Evolutionary conservation across 1,139 yeast species (phyloP), one percentile per base, ranked within the genome.

Genomic region (Yamadazyma pseudoaaseri): DNA sequence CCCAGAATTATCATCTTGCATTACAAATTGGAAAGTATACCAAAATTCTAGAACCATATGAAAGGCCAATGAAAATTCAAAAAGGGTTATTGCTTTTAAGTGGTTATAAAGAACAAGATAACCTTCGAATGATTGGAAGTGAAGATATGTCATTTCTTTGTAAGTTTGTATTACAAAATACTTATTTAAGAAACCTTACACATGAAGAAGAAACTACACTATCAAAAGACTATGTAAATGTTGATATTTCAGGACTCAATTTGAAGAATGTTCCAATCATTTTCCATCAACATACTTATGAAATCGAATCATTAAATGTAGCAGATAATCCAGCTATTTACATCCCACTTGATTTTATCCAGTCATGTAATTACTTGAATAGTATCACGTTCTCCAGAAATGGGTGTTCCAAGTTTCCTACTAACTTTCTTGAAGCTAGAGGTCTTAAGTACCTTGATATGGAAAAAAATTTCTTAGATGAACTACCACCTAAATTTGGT

Each of bases 101-200:
- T 54, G 99, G 98, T 2, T 92, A 86, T 54, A 74, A 77, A 3
- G 85, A 79, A 33, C 68, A 75, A 12, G 97, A 90, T 54, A 79
- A 81, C 32, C 63, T 90, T 33, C 80, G 80, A 38, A 85, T 81
- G 34, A 73, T 89, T 36, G 97, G 96, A 20, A 72, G 96, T 39
- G 95, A 86, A 38, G 98, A 92, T 58, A 63, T 92, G 41, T 82
- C 94, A 31, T 89, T 81, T 52, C 67, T 94, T 27, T 86, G 94
- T 57, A 86, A 90, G 45, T 87, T 92, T 56, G 81, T 83, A 26
- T 79, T 89, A 36, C 87, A 83, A 48, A 81, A 79, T 33, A 80
- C 83, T 29, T 77, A 79, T 20, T 70, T 87, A 32, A 74, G 89
- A 34, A 82, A 81, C 39, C 70, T 86, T 38, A 73, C 84, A 9